Conservation (phyloP, 345 rosid genomes). For the Citrus maxima region DNA sequence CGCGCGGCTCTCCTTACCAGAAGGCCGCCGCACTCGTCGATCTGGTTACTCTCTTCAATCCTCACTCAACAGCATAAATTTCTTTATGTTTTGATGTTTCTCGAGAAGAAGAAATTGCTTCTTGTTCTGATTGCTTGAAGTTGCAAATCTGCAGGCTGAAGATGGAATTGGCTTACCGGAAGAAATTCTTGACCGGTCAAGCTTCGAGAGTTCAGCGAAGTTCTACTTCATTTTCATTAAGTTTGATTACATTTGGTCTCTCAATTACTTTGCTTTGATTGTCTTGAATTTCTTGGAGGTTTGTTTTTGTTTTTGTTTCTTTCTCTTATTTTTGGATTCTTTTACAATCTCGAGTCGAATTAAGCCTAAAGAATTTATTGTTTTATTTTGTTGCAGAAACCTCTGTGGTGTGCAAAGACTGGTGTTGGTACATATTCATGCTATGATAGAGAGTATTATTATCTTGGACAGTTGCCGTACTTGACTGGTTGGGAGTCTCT, state of each 20-base stretch:
- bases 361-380: neutral
- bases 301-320: neutral
- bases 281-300: constrained; percentile 88
- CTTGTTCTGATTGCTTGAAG: neutral
- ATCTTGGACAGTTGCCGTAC: constrained; percentile 89
- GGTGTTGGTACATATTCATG: constrained; percentile 49
- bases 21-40: constrained; percentile 99
- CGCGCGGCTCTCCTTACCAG: constrained; percentile 72
- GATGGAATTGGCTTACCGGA: constrained; percentile 94
- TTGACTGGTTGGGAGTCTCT: constrained; percentile 63
- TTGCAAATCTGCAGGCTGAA: constrained; percentile 59
- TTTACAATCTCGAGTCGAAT: neutral
- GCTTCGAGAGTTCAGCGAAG: constrained; percentile 62
- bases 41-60: constrained; percentile 46
- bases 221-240: constrained; percentile 57
- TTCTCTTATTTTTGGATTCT: neutral
- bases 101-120: neutral
- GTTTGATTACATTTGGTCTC: constrained; percentile 75
- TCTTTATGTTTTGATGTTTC: neutral
- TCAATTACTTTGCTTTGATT: constrained; percentile 78
- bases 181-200: constrained; percentile 70
- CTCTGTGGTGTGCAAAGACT: constrained; percentile 68
- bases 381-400: constrained; percentile 54
- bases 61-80: neutral
- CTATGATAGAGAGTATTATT: constrained; percentile 66